Base-by-base conservation (phyloP, 352 stramenopile species). In the Phytophthora pistaciae region DNA sequence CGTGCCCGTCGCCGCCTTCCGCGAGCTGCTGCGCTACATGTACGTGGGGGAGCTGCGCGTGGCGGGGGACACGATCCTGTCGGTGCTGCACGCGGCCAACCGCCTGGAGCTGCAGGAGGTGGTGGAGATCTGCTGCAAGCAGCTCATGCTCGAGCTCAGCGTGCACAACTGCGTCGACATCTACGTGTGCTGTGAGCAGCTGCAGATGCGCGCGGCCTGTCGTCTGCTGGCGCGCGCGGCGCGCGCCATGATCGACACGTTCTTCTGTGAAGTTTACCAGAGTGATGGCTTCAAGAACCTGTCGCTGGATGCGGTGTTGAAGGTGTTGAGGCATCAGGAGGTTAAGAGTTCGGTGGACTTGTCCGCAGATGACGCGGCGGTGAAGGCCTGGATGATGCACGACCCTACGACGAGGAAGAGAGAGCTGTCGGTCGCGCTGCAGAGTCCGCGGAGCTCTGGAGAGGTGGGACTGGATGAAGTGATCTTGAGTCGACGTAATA, bases 101-200 rank as follows among this genome's bases (percentile, higher is more conserved):
- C 85, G 87, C 29, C 72, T 94, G 23, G 83, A 94, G 67, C 89
- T 94, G 50, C 53, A 77, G 13, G 78, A 89, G 18, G 85, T 92
- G 16, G 84, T 94, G 20, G 80, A 92, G 53, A 80, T 88, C 36
- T 94, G 87, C 74, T 92, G 83, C 70, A 80, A 83, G 44, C 85
- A 92, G 70, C 70, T 94, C 61, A 89, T 92, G 60, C 69, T 90
- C n/a, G 78, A 91, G 64, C 82, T 94, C 13, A 78, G 66, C 29
- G 74, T 92, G 21, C 49, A 66, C 63, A 94, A 92, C 58, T 93
- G 87, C 56, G 80, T 92, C 21, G 83, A 94, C 60, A 91, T 94
- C 58, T 94, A 85, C 59, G 63, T 91, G 27, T 89, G 83, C 52
- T 91, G 83, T 49, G 82, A 88, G 27, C 77, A 68, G 46, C 75